Conservation (phyloP, 2,329 filamentous ascomycete species). For the Chaetomium sp. region DNA sequence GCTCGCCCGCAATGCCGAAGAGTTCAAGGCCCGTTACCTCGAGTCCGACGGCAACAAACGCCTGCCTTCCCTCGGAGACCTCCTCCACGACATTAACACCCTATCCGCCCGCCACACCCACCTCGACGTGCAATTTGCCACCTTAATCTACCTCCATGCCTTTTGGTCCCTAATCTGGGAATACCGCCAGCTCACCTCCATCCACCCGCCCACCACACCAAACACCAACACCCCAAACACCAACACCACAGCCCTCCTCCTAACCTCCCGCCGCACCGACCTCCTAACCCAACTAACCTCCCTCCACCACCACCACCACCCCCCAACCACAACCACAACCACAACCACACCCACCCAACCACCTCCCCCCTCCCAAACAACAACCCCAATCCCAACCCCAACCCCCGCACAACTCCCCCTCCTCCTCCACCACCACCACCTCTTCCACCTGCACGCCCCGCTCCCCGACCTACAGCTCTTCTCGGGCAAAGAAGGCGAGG, state of each 20-base stretch:
- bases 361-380: constrained; percentile 41
- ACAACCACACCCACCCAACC: constrained; percentile 32
- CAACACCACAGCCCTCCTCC: constrained; percentile 41
- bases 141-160: constrained; percentile 64
- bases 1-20: constrained; percentile 62
- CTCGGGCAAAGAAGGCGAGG: constrained; percentile 67
- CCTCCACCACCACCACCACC: constrained; percentile 48
- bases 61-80: constrained; percentile 56
- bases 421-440: constrained; percentile 55
- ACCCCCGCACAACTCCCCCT: constrained; percentile 44
- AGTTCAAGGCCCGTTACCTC: constrained; percentile 66
- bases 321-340: too few relatives aligned
- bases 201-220: constrained; percentile 51
- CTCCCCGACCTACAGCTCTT: constrained; percentile 68
- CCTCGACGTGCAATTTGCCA: constrained; percentile 59
- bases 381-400: not conserved
- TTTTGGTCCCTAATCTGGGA: constrained; percentile 69
- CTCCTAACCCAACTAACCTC: constrained; percentile 59
- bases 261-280: constrained; percentile 62
- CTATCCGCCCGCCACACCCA: constrained; percentile 52
- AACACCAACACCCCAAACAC: constrained; percentile 33
- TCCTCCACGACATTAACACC: constrained; percentile 58
- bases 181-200: constrained; percentile 60
- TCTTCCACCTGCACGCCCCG: constrained; percentile 66
- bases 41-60: constrained; percentile 45